A percentile compares a stretch with the other conserved stretches of the same genome.
These are phyloP conservation scores for Aspergillus costaricaensis DNA, from an alignment of 2,329 filamentous ascomycete species.

Conservation along the genomic window DNA sequence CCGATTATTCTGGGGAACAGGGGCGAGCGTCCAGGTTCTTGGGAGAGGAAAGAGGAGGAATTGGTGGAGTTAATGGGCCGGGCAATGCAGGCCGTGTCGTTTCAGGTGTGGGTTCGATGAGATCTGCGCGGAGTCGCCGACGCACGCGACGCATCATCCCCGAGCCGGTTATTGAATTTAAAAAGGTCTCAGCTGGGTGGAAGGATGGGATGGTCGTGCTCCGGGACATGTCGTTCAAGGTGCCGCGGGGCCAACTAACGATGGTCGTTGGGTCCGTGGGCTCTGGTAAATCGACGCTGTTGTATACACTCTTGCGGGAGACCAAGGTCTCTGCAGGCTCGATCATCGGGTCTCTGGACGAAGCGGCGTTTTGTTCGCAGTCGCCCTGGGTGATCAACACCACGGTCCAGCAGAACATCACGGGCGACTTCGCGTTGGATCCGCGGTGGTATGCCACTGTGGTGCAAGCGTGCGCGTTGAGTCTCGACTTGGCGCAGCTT, in stretches of 20 bases:
- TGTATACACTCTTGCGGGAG: slow-evolving; percentile 22
- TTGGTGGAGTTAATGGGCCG: too few species aligned
- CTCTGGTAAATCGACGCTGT: slow-evolving; percentile 21
- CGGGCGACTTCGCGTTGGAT: slow-evolving; percentile 20
- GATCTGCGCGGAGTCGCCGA: not conserved
- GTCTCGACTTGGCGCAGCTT: not conserved
- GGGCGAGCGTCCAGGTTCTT: not conserved
- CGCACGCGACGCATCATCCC: not conserved
- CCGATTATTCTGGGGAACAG: not conserved
- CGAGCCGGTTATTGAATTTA: not conserved
- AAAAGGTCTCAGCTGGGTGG: not conserved
- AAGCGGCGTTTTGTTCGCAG: slow-evolving; percentile 16
- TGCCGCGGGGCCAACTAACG: slow-evolving; percentile 11
- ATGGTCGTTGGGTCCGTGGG: slow-evolving; percentile 31
- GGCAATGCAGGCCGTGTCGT: not conserved
- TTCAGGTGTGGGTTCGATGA: not conserved
- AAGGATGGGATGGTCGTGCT: not conserved
- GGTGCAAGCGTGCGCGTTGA: not conserved
- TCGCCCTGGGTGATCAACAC: slow-evolving; percentile 19
- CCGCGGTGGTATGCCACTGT: slow-evolving; percentile 29
- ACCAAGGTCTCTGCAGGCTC: slow-evolving; percentile 1
- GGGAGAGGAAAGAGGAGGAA: too few species aligned
- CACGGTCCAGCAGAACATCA: slow-evolving; percentile 23
- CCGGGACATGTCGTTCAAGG: not conserved
- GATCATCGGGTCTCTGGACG: not conserved